These are phyloP conservation scores for Hemileia vastatrix DNA, from an alignment of 1,284 basidiomycete genomes.

Conservation along the genomic window DNA sequence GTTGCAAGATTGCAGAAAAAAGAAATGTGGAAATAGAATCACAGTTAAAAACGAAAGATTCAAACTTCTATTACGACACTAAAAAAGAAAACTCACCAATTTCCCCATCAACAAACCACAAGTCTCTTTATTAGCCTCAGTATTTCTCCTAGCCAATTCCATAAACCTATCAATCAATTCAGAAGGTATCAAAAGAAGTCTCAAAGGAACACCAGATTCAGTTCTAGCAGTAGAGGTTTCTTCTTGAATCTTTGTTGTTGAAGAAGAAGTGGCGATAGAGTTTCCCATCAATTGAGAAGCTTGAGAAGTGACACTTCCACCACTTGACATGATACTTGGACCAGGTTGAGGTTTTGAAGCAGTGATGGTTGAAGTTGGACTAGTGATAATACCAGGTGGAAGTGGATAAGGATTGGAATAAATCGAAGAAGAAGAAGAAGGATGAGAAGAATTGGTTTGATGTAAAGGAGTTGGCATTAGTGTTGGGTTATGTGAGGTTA, in stretches of 20 bases:
- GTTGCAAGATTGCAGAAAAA: constrained; percentile 5
- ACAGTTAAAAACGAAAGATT: constrained; percentile 4
- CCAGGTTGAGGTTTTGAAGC: not conserved
- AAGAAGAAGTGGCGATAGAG: not conserved
- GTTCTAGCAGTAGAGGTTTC: constrained; percentile 4
- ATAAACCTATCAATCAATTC: constrained; percentile 63
- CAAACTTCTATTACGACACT: no score
- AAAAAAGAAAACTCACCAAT: no score
- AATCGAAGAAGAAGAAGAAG: no score
- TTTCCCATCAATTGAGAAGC: not conserved
- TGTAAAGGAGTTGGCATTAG: no score
- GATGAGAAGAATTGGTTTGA: not conserved
- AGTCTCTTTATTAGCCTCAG: constrained; percentile 55
- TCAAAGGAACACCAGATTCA: constrained; percentile 23
- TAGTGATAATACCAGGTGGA: not conserved
- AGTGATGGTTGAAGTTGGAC: not conserved
- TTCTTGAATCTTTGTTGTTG: no score
- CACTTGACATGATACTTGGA: not conserved
- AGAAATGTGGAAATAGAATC: not conserved
- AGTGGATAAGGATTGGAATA: not conserved
- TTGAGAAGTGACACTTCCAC: not conserved
- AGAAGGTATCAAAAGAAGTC: constrained; percentile 21
- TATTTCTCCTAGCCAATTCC: constrained; percentile 57
- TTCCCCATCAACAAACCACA: constrained; percentile 57
- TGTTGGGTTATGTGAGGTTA: no score